These are phyloP conservation scores for Fusarium secorum DNA, from an alignment of 2,329 filamentous ascomycete genomes.

Conservation along the genomic window DNA sequence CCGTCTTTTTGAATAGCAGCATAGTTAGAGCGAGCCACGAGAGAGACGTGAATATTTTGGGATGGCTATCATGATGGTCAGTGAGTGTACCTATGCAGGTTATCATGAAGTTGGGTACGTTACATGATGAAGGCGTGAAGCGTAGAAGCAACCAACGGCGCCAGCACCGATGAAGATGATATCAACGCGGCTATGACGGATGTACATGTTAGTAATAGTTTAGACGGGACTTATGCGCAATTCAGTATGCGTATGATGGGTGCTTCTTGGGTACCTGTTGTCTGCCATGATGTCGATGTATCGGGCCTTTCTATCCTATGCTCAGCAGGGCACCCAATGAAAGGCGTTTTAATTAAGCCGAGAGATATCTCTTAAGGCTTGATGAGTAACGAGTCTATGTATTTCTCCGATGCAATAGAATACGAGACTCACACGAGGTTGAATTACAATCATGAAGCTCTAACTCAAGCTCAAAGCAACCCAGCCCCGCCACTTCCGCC, in stretches of 20 bases:
- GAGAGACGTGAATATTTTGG: constrained; percentile 66
- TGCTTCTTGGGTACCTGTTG: constrained; percentile 17
- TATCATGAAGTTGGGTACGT: constrained; percentile 24
- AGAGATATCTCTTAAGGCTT: neutral
- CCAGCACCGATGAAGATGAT: constrained; percentile 75
- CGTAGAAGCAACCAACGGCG: constrained; percentile 77
- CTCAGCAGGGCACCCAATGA: neutral
- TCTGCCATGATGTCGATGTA: constrained; percentile 24
- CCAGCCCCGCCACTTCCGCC: constrained; percentile 29
- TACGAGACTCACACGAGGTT: constrained; percentile 7
- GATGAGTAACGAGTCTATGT: neutral
- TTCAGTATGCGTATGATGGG: neutral
- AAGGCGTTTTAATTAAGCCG: neutral
- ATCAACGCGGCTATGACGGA: constrained; percentile 49
- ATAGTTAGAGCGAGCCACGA: constrained; percentile 80
- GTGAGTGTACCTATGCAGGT: neutral
- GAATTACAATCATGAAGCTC: neutral
- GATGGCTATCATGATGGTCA: constrained; percentile 49
- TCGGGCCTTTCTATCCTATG: neutral
- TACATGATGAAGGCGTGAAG: constrained; percentile 70
- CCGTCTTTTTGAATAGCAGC: constrained; percentile 66
- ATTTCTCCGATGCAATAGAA: neutral
- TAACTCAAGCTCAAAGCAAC: neutral
- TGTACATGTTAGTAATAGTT: constrained; percentile 11
- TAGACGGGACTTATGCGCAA: neutral